A percentile compares a stretch with the other conserved stretches of the same genome.
phyloP scores from a whole-genome alignment of 106 monocot species.

The Xerophyta viscosa region DNA sequence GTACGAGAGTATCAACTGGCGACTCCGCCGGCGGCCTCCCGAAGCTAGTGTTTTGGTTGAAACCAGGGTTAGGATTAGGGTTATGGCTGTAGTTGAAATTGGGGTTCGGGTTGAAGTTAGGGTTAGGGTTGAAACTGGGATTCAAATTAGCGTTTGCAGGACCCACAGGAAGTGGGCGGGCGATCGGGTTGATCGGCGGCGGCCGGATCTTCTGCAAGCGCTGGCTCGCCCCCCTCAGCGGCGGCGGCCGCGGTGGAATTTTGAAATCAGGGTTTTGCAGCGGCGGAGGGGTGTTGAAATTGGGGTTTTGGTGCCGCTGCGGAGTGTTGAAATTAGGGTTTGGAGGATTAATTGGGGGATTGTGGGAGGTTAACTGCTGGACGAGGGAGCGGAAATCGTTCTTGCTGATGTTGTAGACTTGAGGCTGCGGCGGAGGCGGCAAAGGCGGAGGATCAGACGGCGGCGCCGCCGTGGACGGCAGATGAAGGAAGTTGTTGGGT shows the following conservation, averaged over 20 bases:
- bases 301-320: conserved; percentile 1
- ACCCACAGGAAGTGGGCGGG: conserved; percentile 18
- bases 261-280: not conserved
- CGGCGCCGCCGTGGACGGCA: not conserved
- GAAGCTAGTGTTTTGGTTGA: conserved; percentile 1
- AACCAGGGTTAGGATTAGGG: conserved; percentile 1
- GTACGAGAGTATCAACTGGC: conserved; percentile 64
- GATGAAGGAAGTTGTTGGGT: not conserved
- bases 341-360: conserved; percentile 22
- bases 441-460: not conserved
- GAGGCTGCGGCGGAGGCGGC: conserved; percentile 13
- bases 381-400: conserved; percentile 36
- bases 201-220: conserved; percentile 70
- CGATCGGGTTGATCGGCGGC: conserved; percentile 46
- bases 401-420: conserved; percentile 15
- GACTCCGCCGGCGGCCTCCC: conserved; percentile 32
- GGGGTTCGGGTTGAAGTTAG: conserved; percentile 5
- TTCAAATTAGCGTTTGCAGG: not conserved
- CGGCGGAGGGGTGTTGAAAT: not conserved
- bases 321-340: conserved; percentile 1
- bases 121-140: not conserved
- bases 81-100: not conserved
- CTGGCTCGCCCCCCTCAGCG: conserved; percentile 29
- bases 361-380: conserved; percentile 63
- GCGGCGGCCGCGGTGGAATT: conserved; percentile 12